A percentile compares a stretch with the other conserved stretches of the same genome.
phyloP scores from a whole-genome alignment of 2,329 filamentous ascomycete species.

The Botryotinia globosa region DNA sequence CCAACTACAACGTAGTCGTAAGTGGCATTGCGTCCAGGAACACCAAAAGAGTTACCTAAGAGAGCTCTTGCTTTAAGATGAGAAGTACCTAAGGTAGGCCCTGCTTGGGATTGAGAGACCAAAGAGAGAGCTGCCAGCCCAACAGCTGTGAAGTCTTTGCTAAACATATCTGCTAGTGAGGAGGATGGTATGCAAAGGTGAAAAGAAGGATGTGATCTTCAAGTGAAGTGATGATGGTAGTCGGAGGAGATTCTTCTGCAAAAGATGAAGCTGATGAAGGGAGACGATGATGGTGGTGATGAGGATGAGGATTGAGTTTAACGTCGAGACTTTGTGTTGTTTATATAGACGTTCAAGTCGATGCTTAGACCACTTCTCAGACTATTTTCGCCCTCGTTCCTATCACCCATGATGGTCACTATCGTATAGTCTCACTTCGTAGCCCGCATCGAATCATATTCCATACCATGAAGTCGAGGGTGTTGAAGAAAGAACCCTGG shows the following conservation, averaged over 20 bases:
- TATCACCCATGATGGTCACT: constrained; percentile 1
- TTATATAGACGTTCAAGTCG: constrained; percentile 17
- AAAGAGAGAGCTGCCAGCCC: constrained; percentile 17
- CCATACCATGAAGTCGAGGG: background rate
- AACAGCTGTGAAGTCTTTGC: constrained; percentile 12
- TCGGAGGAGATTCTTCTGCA: background rate
- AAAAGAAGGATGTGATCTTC: background rate
- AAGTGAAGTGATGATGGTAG: background rate
- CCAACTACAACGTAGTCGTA: constrained; percentile 24
- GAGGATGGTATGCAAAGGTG: background rate
- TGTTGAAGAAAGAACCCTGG: constrained; percentile 8
- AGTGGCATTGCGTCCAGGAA: constrained; percentile 18
- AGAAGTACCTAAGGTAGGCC: background rate
- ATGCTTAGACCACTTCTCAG: background rate
- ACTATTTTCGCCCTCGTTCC: background rate
- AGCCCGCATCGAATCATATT: background rate
- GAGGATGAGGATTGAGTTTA: constrained; percentile 8
- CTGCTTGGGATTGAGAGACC: constrained; percentile 12
- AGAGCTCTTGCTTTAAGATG: constrained; percentile 18
- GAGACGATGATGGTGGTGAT: background rate
- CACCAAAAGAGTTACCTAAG: constrained; percentile 19
- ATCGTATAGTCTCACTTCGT: constrained; percentile 13
- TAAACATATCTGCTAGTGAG: constrained; percentile 11
- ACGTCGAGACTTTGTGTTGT: constrained; percentile 7
- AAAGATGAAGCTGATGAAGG: background rate